Conservation (phyloP, 1,139 yeast genomes). For the Lodderomyces metapsilosis region DNA sequence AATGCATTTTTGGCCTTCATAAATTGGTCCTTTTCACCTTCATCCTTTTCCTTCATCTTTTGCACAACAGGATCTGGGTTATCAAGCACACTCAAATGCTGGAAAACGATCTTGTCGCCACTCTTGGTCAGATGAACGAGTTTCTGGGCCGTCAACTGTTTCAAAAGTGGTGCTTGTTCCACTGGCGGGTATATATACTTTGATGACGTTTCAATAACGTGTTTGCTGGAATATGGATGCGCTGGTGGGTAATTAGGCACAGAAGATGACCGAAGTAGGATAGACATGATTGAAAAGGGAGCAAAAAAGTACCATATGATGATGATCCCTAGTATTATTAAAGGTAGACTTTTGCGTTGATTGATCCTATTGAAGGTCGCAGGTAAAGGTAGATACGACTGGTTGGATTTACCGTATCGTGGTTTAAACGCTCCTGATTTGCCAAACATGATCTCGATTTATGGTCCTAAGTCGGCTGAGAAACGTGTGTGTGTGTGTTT, state of each 20-base stretch:
- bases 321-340: constrained; percentile 18
- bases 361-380: constrained; percentile 27
- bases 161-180: constrained; percentile 61
- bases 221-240: constrained; percentile 35
- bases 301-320: constrained; percentile 25
- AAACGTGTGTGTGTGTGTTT: neutral
- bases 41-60: constrained; percentile 38
- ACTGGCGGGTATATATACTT: constrained; percentile 64
- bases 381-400: constrained; percentile 32
- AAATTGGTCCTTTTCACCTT: constrained; percentile 35
- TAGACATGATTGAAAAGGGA: constrained; percentile 19
- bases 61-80: constrained; percentile 43
- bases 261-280: constrained; percentile 11
- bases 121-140: constrained; percentile 43
- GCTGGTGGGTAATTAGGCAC: constrained; percentile 26
- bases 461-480: neutral
- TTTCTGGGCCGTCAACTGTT: constrained; percentile 51
- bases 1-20: constrained; percentile 54
- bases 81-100: constrained; percentile 45
- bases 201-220: constrained; percentile 43
- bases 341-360: constrained; percentile 18
- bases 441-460: constrained; percentile 1
- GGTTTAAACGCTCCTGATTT: constrained; percentile 23
- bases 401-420: constrained; percentile 19
- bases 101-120: constrained; percentile 32